Base-by-base conservation (phyloP, 2,329 filamentous ascomycete species). In the Mycosphaerella arachidis region DNA sequence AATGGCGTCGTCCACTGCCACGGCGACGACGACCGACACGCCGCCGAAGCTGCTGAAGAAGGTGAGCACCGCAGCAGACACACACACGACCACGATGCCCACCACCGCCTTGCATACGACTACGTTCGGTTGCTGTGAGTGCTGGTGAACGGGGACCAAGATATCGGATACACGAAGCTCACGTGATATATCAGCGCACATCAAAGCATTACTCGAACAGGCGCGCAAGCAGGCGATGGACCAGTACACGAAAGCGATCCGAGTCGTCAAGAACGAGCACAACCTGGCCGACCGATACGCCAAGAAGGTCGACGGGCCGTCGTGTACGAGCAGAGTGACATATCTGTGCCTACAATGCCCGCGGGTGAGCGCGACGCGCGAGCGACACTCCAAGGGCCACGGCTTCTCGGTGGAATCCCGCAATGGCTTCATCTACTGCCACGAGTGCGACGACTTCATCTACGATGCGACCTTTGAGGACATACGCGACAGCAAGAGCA, bases 391-490 rank as follows among this genome's bases (percentile, higher is more conserved):
- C 58, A 91, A 89, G 71, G 79, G 80, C 54, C 90, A 93, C 74
- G 82, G 85, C 55, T 91, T 92, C 68, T 91, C 89, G 71, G 88
- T 92, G 43, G 90, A 94, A 70, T 93, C 90, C 27, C 81, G 86
- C 60, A 87, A 83, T 66, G 90, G 90, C 43, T 82, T 85, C 53
- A 77, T 94, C 6, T 93, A 88, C 75, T 94, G 90, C 73, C 88
- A 91, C 65, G 86, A 91, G 71, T 94, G 90, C 71, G 84, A 89
- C 70, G 90, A 94, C 72, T 86, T 91, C 64, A 87, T 94, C 33
- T 93, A 90, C 81, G 90, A 94, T 67, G 88, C 89, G 6, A 89
- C 88, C 6, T 79, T 94, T 5, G 90, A 94, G 71, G 87, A 89
- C 55, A 82, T 92, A 58, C 83, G 90, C 61, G 82, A 86, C 58